A percentile compares a stretch with the other conserved stretches of the same genome.
Evolutionary conservation across 495 filamentous ascomycete genomes (phyloP).

Genomic region (Acidiella bohemica): DNA sequence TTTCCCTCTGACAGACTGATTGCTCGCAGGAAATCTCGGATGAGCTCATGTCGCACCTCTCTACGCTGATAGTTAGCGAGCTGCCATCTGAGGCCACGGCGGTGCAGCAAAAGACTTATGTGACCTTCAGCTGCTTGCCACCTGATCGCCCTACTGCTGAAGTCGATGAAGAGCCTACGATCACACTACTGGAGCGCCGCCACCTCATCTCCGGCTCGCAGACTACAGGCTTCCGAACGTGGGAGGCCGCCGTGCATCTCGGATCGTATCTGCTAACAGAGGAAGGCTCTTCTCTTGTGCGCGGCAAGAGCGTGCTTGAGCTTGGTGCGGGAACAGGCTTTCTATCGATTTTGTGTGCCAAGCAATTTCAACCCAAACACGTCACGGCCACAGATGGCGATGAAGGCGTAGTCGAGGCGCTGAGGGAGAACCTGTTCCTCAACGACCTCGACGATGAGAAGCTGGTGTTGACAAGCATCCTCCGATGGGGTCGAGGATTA

Average conservation of each 20-base stretch:
- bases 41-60: conserved; percentile 49
- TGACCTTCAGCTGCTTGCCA: conserved; percentile 44
- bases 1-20: conserved; percentile 15
- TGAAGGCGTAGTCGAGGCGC: conserved; percentile 50
- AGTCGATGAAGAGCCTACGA: conserved; percentile 17
- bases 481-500: conserved; percentile 46
- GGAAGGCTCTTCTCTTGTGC: conserved; percentile 33
- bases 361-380: conserved; percentile 47
- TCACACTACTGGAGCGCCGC: conserved; percentile 59
- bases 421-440: conserved; percentile 52
- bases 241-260: conserved; percentile 85
- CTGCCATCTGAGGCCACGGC: conserved; percentile 45
- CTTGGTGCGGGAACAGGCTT: conserved; percentile 83
- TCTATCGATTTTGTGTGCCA: conserved; percentile 66
- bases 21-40: conserved; percentile 59
- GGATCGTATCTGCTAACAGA: conserved; percentile 51
- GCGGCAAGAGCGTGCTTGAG: conserved; percentile 57
- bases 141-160: not conserved
- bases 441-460: conserved; percentile 43
- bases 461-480: conserved; percentile 34
- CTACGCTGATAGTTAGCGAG: conserved; percentile 42
- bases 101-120: conserved; percentile 61
- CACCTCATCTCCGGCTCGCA: conserved; percentile 58
- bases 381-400: conserved; percentile 76
- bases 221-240: conserved; percentile 80